Evolutionary conservation across 73 alveolate genomes (phyloP), one percentile per base, ranked within the genome.

Genomic region (Paramecium primaurelia): DNA sequence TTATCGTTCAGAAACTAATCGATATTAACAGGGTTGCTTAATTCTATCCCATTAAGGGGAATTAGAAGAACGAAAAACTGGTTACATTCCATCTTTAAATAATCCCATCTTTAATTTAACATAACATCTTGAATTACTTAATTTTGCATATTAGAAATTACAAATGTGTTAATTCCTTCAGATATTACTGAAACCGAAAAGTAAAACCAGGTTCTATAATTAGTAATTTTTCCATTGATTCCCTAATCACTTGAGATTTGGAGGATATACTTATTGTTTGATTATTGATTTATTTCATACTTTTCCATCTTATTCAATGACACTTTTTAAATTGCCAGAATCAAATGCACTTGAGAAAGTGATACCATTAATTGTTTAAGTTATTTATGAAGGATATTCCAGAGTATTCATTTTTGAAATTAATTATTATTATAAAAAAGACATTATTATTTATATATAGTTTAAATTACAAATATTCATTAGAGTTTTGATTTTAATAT

Each of bases 121-220:
- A 42, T 25, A 16, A 16, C 18, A 44, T 26, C 6, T 37, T 37
- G 18, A 36, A 36, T 64, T 89, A 89, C 94, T 40, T 89, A 89
- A 89, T 71, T 71, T 71, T 96, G 93, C 97, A 96, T 92, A 64
- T 95, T 93, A 68, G 93, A 69, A 12, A 96, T 92, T 2, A 85
- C 86, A 71, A 96, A 93, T 5, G 96, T 77, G 26, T 95, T 32
- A 0, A 87, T 80, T 25, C 92, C 95, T 38, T 95, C 97, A 45
- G 16, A 32, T 10, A 90, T 95, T 3, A 96, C 97, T 4, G 77
- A 60, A 6, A 96, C 97, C 8, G 94, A 91, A 86, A 96, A 96
- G 85, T 96, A 95, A 88, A 96, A 96, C 99, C 99, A 96, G 40
- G 99, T 94, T 73, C 95, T 83, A 64, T 89, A 89, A 71, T 89